Base-by-base conservation (phyloP, 2,329 filamentous ascomycete species). In the Trichoderma atroviride region DNA sequence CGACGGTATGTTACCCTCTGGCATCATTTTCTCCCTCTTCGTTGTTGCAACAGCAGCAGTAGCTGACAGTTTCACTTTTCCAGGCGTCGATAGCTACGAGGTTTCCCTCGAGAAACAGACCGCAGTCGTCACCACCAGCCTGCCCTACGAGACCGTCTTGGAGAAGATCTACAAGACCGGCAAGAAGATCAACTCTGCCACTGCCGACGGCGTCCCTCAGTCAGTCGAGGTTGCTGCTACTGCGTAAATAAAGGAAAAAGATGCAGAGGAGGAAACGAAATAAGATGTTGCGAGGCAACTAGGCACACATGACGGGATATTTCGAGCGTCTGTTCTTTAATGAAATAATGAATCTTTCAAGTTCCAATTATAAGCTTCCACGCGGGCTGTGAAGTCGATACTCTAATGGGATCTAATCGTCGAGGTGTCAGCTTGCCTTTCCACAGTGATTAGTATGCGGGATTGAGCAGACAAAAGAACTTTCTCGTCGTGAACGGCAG, bases 101-200 rank as follows among this genome's bases (percentile, higher is more conserved):
- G 93, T 97, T 73, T 93, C 89, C 69, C 92, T 98, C 77, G 92
- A 97, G 72, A 89, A 85, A 74, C 94, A 98, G 81, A 93, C 88
- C 72, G 95, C 93, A 73, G 89, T 89, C 74, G 88, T 98, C 74
- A 84, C 91, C 74, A 89, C 94, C 72, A 84, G 82, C 68, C 86
- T 96, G 72, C 84, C 87, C 70, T 97, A 95, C 84, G 89, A 93
- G 73, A 92, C 89, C 60, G 92, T 97, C 70, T 88, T 97, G 71
- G 86, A 87, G 78, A 96, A 92, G 80, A 97, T 97, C 81, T 90
- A 91, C 86, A 97, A 97, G 89, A 97, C 94, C 14, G 94, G 94
- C 77, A 97, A 97, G 88, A 91, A 91, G 77, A 90, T 97, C 79
- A 96, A 92, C 81, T 89, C 86, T 33, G 92, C 87, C 74, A 88